Percentiles rank a stretch among this genome's conserved stretches.
phyloP scores from a whole-genome alignment of 768 basidiomycete genomes.

The Termitomyces sp. region DNA sequence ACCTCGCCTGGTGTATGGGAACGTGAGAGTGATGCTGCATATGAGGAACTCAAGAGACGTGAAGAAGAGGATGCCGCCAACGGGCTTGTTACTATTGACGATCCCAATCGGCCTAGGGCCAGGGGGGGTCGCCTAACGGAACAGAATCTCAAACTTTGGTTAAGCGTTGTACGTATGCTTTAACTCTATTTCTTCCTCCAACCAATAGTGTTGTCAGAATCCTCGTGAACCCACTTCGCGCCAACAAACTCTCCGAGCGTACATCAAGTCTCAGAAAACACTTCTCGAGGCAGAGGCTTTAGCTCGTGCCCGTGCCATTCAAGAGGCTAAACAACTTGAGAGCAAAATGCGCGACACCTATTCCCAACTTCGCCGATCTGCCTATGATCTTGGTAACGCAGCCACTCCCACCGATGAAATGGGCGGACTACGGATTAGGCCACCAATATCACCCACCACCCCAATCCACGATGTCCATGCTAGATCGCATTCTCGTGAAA shows the following conservation, averaged over 20 bases:
- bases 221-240: constrained; percentile 85
- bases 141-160: constrained; percentile 77
- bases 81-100: constrained; percentile 43
- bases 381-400: constrained; percentile 57
- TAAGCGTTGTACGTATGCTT: constrained; percentile 54
- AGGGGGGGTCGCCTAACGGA: constrained; percentile 69
- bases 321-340: constrained; percentile 73
- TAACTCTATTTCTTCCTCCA: neutral
- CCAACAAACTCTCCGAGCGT: constrained; percentile 74
- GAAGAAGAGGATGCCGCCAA: constrained; percentile 65
- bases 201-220: constrained; percentile 49
- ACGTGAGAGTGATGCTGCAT: constrained; percentile 79
- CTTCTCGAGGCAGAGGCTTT: constrained; percentile 79
- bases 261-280: constrained; percentile 76
- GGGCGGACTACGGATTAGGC: constrained; percentile 67
- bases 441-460: constrained; percentile 41
- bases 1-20: constrained; percentile 86
- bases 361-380: constrained; percentile 72
- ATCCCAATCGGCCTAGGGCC: constrained; percentile 53
- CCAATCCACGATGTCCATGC: constrained; percentile 34
- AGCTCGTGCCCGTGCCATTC: constrained; percentile 72
- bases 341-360: constrained; percentile 77
- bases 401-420: constrained; percentile 48
- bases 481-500: constrained; percentile 59
- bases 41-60: constrained; percentile 66